Conservation (phyloP, 2,329 filamentous ascomycete genomes). For the Neonectria neomacrospora region DNA sequence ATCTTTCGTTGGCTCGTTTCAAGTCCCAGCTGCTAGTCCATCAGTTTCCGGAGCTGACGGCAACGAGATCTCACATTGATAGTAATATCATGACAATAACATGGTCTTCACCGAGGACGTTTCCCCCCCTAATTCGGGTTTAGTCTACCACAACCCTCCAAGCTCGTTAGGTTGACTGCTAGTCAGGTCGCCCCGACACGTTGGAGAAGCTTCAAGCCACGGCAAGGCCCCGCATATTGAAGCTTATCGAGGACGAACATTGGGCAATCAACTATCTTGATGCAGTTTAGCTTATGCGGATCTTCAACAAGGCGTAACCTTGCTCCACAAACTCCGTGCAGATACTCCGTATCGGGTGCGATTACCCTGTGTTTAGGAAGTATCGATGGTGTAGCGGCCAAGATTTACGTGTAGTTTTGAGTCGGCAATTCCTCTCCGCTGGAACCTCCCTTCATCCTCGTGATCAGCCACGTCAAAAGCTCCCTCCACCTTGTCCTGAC, state of each 20-base stretch:
- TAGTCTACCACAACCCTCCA: neutral
- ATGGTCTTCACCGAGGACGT: neutral
- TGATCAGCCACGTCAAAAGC: neutral
- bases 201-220: neutral
- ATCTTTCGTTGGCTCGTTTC: neutral
- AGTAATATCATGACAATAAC: neutral
- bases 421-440: neutral
- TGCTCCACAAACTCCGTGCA: neutral
- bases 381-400: neutral
- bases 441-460: neutral
- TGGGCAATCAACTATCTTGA: slow-evolving; percentile 20
- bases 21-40: neutral
- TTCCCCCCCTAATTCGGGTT: neutral
- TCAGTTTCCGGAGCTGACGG: neutral
- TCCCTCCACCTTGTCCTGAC: neutral
- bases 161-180: neutral
- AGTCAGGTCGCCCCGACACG: neutral
- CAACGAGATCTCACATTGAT: no score
- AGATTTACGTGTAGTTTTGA: neutral
- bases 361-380: neutral
- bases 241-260: slow-evolving; percentile 5
- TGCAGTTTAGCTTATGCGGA: slow-evolving; percentile 10
- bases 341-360: slow-evolving; percentile 5
- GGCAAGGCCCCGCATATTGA: neutral
- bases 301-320: neutral